A percentile compares a stretch with the other conserved stretches of the same genome.
phyloP scores from a whole-genome alignment of 768 basidiomycete species.

The Lentinus brumalis region DNA sequence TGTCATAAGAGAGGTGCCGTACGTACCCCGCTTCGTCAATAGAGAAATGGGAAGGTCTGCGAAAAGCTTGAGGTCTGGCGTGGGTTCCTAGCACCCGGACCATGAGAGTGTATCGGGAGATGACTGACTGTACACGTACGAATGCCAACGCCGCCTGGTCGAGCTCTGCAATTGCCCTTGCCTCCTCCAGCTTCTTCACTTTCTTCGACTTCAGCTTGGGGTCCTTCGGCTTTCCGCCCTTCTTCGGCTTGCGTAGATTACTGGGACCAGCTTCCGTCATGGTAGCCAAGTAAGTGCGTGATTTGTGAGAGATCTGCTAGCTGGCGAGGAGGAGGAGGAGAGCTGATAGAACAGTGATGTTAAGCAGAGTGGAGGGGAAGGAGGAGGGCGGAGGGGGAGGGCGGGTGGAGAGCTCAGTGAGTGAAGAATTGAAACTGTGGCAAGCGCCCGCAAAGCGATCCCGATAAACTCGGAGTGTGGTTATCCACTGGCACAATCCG shows the following conservation, averaged over 20 bases:
- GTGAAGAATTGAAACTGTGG: too few relatives aligned
- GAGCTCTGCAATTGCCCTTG: conserved; percentile 51
- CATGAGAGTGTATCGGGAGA: conserved; percentile 30
- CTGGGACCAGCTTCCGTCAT: conserved; percentile 26
- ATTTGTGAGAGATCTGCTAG: too few relatives aligned
- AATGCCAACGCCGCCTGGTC: conserved; percentile 51
- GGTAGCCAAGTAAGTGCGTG: too few relatives aligned
- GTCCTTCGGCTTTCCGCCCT: conserved; percentile 8
- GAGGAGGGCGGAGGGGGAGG: too few relatives aligned
- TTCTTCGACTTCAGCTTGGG: conserved; percentile 31
- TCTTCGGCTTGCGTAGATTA: conserved; percentile 8
- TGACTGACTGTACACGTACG: conserved; percentile 39
- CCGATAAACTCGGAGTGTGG: too few relatives aligned
- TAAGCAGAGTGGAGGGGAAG: too few relatives aligned
- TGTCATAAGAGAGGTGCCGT: conserved; percentile 1
- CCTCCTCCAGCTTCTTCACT: conserved; percentile 46
- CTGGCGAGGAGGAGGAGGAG: too few relatives aligned
- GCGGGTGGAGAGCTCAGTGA: too few relatives aligned
- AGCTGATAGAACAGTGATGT: too few relatives aligned
- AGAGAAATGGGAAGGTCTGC: conserved; percentile 78
- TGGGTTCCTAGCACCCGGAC: conserved; percentile 44
- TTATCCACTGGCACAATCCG: too few relatives aligned
- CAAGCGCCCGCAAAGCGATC: too few relatives aligned
- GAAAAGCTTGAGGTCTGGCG: conserved; percentile 58
- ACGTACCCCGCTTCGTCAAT: conserved; percentile 67